Evolutionary conservation across 805 yeast genomes (phyloP).

Genomic region (Wickerhamomyces bisporus): DNA sequence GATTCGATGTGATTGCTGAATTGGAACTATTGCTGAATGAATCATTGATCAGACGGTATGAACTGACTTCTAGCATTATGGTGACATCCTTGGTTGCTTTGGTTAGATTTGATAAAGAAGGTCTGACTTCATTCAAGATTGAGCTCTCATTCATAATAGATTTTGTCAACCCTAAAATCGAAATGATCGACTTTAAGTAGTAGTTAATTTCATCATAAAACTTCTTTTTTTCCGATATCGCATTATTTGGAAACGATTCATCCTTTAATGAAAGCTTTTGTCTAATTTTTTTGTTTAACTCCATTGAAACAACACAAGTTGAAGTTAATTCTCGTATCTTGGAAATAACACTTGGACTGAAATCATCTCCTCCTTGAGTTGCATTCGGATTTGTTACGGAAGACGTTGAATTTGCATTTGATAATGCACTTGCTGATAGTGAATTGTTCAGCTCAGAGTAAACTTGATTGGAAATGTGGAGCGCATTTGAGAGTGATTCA

Average conservation of each 20-base stretch:
- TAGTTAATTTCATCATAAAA: constrained; percentile 85
- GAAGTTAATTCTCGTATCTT: constrained; percentile 73
- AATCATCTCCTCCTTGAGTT: too few species aligned
- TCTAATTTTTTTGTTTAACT: constrained; percentile 66
- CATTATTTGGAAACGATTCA: constrained; percentile 26
- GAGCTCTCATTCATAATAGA: constrained; percentile 78
- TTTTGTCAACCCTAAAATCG: constrained; percentile 79
- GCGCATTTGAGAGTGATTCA: constrained; percentile 56
- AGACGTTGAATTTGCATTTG: constrained; percentile 38
- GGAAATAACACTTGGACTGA: constrained; percentile 35
- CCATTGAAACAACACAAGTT: constrained; percentile 77
- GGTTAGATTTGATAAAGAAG: constrained; percentile 75
- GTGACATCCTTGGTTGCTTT: constrained; percentile 91
- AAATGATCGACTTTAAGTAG: constrained; percentile 77
- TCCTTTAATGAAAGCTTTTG: constrained; percentile 46
- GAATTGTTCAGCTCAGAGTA: constrained; percentile 69
- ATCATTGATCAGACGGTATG: constrained; percentile 35
- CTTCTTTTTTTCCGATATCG: constrained; percentile 46
- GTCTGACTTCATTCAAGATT: constrained; percentile 69
- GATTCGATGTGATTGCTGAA: constrained; percentile 5
- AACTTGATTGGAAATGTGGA: constrained; percentile 69
- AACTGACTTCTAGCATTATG: constrained; percentile 67
- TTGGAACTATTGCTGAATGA: constrained; percentile 5
- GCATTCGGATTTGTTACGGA: too few species aligned
- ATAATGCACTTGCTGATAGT: constrained; percentile 58